These are phyloP conservation scores for Yarrowia galli DNA, from an alignment of 1,139 yeast genomes.

Conservation along the genomic window DNA sequence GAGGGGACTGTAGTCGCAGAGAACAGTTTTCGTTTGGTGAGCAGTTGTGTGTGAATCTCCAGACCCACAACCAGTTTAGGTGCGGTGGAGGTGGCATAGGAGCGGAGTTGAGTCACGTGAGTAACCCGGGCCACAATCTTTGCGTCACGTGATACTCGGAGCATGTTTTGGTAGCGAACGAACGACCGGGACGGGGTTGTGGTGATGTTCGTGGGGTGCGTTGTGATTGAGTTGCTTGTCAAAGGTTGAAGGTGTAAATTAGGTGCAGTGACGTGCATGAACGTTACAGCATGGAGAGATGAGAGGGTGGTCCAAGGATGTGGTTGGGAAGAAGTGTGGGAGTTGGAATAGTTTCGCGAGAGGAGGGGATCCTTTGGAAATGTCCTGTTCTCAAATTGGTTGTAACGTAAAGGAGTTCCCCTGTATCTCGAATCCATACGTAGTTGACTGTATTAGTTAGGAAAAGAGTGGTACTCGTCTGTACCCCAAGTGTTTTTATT, in stretches of 20 bases:
- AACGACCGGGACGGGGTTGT: background rate
- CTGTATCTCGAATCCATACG: no score
- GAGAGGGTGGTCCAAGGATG: no score
- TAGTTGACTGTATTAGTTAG: no score
- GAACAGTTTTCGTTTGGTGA: slow-evolving; percentile 76
- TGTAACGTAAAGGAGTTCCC: no score
- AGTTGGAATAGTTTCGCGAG: no score
- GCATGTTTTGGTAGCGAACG: background rate
- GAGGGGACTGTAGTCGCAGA: slow-evolving; percentile 55
- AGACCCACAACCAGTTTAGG: slow-evolving; percentile 77
- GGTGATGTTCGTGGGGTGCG: background rate
- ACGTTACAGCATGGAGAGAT: background rate
- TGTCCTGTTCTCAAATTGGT: no score
- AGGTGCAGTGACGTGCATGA: slow-evolving; percentile 14
- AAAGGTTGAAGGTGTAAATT: slow-evolving; percentile 4
- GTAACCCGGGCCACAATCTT: background rate
- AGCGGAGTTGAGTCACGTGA: slow-evolving; percentile 1
- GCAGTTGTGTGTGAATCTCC: slow-evolving; percentile 90
- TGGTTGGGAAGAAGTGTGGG: no score
- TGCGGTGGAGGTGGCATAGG: background rate
- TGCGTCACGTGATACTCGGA: slow-evolving; percentile 7
- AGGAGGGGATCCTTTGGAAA: no score
- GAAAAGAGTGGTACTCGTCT: no score
- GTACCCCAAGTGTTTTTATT: no score
- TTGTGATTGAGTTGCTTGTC: slow-evolving; percentile 13